phyloP scores from a whole-genome alignment of 2,329 filamentous ascomycete genomes.

The Aspergillus flavus region DNA sequence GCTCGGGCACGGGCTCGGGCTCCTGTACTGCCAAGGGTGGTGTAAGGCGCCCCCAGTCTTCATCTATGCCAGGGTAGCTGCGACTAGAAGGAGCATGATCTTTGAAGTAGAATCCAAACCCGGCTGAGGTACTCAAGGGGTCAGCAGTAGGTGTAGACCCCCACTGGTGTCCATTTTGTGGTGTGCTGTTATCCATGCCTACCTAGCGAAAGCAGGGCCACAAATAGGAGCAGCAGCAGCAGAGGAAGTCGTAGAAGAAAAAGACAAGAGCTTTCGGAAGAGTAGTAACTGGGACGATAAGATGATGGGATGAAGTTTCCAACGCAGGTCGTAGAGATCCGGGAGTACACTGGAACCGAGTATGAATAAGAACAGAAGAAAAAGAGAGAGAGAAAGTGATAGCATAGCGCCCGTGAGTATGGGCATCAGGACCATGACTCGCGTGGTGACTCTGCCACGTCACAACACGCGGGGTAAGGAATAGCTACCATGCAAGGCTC shows the following conservation, averaged over 20 bases:
- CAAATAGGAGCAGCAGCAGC: no score
- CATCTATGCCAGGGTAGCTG: not conserved
- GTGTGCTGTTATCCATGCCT: not conserved
- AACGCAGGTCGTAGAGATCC: no score
- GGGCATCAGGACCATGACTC: not conserved
- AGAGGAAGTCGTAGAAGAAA: no score
- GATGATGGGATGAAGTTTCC: no score
- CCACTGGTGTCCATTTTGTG: not conserved
- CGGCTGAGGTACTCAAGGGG: not conserved
- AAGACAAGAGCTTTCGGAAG: no score
- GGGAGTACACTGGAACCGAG: no score
- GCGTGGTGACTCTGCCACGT: not conserved
- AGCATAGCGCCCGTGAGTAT: not conserved
- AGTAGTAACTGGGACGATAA: no score
- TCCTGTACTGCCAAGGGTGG: no score
- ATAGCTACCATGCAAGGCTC: not conserved
- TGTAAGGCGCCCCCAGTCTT: fast-evolving
- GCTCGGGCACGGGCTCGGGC: not conserved
- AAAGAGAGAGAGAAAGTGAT: not conserved
- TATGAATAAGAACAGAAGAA: not conserved
- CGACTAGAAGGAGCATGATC: not conserved
- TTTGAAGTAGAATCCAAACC: not conserved
- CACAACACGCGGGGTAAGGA: not conserved
- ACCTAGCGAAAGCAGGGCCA: not conserved
- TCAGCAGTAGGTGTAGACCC: not conserved